These are phyloP conservation scores for Calonectria ilicicola DNA, from an alignment of 2,329 filamentous ascomycete genomes.

Conservation along the genomic window DNA sequence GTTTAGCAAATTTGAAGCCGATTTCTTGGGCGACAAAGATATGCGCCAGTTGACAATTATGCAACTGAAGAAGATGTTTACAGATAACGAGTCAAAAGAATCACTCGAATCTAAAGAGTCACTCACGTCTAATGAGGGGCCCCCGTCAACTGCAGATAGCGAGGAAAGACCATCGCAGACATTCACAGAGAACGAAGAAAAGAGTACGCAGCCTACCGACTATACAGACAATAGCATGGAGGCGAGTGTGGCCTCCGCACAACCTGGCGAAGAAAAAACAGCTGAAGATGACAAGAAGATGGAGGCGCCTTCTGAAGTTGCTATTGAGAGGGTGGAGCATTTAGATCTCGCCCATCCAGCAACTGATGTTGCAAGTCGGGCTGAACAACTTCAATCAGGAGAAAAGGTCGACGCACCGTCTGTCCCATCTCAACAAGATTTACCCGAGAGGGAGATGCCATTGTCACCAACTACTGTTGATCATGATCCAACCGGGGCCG, in stretches of 20 bases:
- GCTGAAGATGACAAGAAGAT: constrained; percentile 47
- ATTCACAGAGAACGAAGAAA: constrained; percentile 61
- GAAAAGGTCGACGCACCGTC: constrained; percentile 11
- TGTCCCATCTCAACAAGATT: constrained; percentile 23
- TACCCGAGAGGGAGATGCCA: constrained; percentile 30
- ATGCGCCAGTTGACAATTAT: constrained; percentile 91
- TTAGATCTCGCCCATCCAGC: constrained; percentile 60
- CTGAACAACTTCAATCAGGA: constrained; percentile 19
- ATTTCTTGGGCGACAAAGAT: constrained; percentile 97
- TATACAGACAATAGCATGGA: constrained; percentile 50
- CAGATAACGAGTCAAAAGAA: constrained; percentile 87
- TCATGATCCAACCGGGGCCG: constrained; percentile 24
- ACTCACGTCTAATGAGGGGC: constrained; percentile 76
- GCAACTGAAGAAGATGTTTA: constrained; percentile 94
- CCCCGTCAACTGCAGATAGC: constrained; percentile 64
- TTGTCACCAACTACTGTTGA: constrained; percentile 33
- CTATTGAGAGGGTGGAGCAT: constrained; percentile 61
- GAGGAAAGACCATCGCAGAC: constrained; percentile 61
- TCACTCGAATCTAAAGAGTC: constrained; percentile 81
- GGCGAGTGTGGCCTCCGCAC: constrained; percentile 44
- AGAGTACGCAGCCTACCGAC: constrained; percentile 58
- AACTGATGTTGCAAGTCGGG: constrained; percentile 39
- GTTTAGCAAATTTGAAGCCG: constrained; percentile 90
- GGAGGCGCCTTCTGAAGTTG: constrained; percentile 46
- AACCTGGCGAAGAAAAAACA: constrained; percentile 38